Percentiles rank a stretch among this genome's conserved stretches.
These are phyloP conservation scores for Puccinia polysora DNA, from an alignment of 1,284 basidiomycete genomes.

Conservation along the genomic window DNA sequence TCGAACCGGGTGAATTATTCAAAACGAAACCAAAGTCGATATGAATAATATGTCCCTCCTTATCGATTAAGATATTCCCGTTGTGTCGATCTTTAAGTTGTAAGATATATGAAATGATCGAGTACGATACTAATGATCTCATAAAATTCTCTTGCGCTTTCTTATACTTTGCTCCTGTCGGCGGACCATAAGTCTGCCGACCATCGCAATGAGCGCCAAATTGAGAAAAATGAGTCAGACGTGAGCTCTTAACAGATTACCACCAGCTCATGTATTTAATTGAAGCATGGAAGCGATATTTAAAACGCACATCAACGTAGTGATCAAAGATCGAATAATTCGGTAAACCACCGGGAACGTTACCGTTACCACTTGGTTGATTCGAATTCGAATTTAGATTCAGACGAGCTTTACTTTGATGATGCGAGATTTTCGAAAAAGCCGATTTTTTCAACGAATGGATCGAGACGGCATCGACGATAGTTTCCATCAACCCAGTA, in stretches of 20 bases:
- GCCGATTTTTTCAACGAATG: conserved; percentile 99
- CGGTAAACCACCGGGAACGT: conserved; percentile 18
- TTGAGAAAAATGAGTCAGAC: background rate
- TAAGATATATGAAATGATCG: conserved; percentile 86
- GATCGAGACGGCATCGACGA: conserved; percentile 89
- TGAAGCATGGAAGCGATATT: no score
- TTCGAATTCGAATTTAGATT: conserved; percentile 61
- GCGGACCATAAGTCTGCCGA: conserved; percentile 77
- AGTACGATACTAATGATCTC: conserved; percentile 84
- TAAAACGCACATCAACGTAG: conserved; percentile 68
- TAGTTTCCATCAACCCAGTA: conserved; percentile 85
- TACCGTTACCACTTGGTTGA: background rate
- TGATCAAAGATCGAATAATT: conserved; percentile 74
- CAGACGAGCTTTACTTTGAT: background rate
- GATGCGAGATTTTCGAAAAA: conserved; percentile 75
- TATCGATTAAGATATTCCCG: conserved; percentile 93
- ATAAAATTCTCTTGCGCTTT: conserved; percentile 75
- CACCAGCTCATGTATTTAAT: no score
- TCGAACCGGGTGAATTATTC: conserved; percentile 74
- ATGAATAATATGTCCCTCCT: conserved; percentile 82
- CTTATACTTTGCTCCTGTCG: conserved; percentile 79
- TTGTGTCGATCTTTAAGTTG: conserved; percentile 99
- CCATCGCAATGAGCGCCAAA: background rate
- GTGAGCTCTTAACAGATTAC: no score
- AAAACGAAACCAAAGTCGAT: conserved; percentile 99